Conservation (phyloP, 2,329 filamentous ascomycete genomes). For the Rhexocercosporidium sp. region DNA sequence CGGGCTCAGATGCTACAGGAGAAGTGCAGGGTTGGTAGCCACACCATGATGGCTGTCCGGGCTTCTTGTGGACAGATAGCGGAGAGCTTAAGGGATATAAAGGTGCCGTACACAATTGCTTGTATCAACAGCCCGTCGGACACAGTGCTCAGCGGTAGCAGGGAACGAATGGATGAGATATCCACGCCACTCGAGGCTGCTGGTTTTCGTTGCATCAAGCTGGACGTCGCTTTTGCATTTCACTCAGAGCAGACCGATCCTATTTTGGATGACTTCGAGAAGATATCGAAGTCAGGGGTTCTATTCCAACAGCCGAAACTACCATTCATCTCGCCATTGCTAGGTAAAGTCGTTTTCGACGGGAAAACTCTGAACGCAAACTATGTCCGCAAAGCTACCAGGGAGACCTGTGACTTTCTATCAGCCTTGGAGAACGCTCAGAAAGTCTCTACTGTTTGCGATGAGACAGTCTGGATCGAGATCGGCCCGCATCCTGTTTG, state of each 20-base stretch:
- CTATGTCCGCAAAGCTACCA: constrained; percentile 68
- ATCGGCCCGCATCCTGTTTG: constrained; percentile 76
- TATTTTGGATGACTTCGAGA: constrained; percentile 64
- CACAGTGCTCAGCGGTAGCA: constrained; percentile 70
- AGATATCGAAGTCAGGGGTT: constrained; percentile 53
- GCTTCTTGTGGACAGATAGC: constrained; percentile 44
- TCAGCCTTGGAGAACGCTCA: constrained; percentile 62
- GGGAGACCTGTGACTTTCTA: constrained; percentile 72
- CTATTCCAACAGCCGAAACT: constrained; percentile 58
- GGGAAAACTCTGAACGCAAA: constrained; percentile 59
- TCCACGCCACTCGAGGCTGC: constrained; percentile 52
- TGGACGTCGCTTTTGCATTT: constrained; percentile 70
- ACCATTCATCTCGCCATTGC: constrained; percentile 72
- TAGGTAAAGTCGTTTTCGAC: constrained; percentile 62
- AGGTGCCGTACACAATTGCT: constrained; percentile 49
- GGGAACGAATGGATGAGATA: constrained; percentile 58
- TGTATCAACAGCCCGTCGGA: constrained; percentile 79
- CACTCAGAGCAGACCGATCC: constrained; percentile 69
- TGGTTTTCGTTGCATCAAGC: constrained; percentile 62
- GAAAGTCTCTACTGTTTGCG: not conserved
- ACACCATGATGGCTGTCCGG: constrained; percentile 48
- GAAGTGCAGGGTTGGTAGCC: constrained; percentile 15
- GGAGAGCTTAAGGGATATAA: constrained; percentile 38
- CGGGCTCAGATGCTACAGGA: constrained; percentile 53
- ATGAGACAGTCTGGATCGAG: constrained; percentile 68